phyloP scores from a whole-genome alignment of 208 protist genomes.

The Acanthamoeba healyi region DNA sequence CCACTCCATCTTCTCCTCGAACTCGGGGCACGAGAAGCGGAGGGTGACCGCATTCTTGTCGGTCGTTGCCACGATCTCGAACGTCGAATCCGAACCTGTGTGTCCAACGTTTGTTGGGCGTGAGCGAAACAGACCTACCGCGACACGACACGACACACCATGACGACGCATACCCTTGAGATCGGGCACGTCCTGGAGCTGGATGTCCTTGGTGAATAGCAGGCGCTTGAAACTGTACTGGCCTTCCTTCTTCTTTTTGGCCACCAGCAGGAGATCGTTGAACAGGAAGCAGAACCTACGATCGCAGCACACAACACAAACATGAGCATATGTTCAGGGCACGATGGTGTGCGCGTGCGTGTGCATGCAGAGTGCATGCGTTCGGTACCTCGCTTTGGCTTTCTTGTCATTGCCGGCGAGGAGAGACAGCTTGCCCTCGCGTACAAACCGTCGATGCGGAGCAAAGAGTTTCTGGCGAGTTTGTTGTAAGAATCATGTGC shows the following conservation, averaged over 20 bases:
- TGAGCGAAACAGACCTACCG: background rate
- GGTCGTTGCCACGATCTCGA: constrained; percentile 17
- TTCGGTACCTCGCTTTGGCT: background rate
- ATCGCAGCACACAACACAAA: too few species aligned
- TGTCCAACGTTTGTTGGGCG: background rate
- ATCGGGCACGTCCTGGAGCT: constrained; percentile 17
- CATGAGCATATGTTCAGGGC: background rate
- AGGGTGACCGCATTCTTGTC: background rate
- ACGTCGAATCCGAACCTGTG: constrained; percentile 4
- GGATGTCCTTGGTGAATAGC: constrained; percentile 42
- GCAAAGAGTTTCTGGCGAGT: constrained; percentile 33
- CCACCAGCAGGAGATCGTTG: constrained; percentile 49
- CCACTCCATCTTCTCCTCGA: constrained; percentile 68
- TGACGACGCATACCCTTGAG: constrained; percentile 8
- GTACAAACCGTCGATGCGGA: constrained; percentile 26
- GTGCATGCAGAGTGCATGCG: background rate
- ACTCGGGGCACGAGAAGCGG: constrained; percentile 31
- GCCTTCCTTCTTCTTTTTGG: constrained; percentile 45
- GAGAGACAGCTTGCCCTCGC: constrained; percentile 26
- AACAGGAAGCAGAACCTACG: constrained; percentile 55
- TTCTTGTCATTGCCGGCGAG: constrained; percentile 45
- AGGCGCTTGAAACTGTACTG: constrained; percentile 14
- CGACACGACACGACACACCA: background rate
- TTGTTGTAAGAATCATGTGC: background rate
- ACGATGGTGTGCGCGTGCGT: background rate